phyloP scores from a whole-genome alignment of 129 eudicot genomes.

The Glebionis coronaria region DNA sequence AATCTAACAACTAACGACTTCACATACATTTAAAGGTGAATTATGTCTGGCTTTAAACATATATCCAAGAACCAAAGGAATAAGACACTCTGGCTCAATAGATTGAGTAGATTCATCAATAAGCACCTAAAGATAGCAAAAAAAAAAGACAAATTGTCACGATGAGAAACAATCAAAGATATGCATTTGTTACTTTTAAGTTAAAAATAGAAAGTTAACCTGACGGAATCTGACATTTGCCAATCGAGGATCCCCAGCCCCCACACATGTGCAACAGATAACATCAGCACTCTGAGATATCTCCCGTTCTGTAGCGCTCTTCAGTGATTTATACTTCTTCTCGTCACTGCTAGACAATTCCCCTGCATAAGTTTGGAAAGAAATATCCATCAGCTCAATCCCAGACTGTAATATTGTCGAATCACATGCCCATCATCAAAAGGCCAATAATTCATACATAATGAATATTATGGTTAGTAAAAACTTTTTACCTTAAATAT shows the following conservation, averaged over 20 bases:
- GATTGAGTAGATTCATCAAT: slow-evolving; percentile 86
- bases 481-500: no score
- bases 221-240: slow-evolving; percentile 78
- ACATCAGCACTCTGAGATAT: slow-evolving; percentile 91
- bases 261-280: slow-evolving; percentile 85
- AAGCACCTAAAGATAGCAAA: slow-evolving; percentile 47
- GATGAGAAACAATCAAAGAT: not conserved
- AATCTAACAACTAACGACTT: no score
- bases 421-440: no score
- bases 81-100: slow-evolving; percentile 80
- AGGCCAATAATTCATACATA: no score
- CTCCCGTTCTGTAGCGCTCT: slow-evolving; percentile 84
- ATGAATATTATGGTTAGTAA: no score
- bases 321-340: slow-evolving; percentile 75
- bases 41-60: no score
- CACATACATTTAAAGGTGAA: no score
- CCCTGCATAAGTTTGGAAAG: slow-evolving; percentile 34
- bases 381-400: no score
- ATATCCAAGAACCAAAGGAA: slow-evolving; percentile 83
- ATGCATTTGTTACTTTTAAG: not conserved
- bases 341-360: slow-evolving; percentile 82
- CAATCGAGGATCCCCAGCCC: slow-evolving; percentile 85
- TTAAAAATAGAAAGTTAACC: slow-evolving; percentile 26
- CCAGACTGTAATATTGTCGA: no score
- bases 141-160: not conserved